Evolutionary conservation across 202 grass and related monocot genomes (phyloP), one percentile per base, ranked within the genome.

Genomic region (Schoenoplectus triqueter): DNA sequence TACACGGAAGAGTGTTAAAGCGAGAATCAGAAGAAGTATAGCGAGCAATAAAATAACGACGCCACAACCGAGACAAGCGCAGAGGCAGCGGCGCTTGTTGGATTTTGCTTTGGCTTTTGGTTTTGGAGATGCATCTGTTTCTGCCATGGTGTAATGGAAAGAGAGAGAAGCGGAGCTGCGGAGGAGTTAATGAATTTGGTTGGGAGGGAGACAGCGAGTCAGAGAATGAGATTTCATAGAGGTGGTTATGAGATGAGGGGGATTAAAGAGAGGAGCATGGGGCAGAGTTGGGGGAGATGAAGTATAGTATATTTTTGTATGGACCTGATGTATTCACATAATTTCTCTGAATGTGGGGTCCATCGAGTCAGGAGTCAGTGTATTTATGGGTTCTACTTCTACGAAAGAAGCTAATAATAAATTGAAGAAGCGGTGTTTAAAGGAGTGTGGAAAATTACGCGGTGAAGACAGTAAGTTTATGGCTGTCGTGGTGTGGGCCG

Each of bases 1-100:
- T 5, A 86, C 84, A 4, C 22, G 68, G 22, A 97, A 88, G 7
- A 94, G 82, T 1, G 92, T 92, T 5, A 94, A 85, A 84, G 84
- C 85, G 79, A 97, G 92, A 13, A 86, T 82, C 1, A 94, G 73
- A 2, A 86, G 1, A 11, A 80, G 10, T 60, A 89, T 5, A 14
- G 51, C 74, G 1, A 97, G 18, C 8, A 87, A 44, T 48, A 66
- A 0, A 18, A 94, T 6, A 47, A 42, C 15, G 0, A 94, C 59
- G 52, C 84, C 84, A 6, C 51, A 50, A 7, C 79, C 42, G 3
- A 75, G 31, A 86, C 84, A 94, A 55, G 89, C 10, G 74, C 47
- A 59, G 80, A 83, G 84, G 7, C 91, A 73, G 0, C 90, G 88
- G 65, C 89, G 83, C 3, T 88, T 78, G 2, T 57, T 52, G n/a